Base-by-base conservation (phyloP, 768 basidiomycete species). In the Termitomyces sp. region DNA sequence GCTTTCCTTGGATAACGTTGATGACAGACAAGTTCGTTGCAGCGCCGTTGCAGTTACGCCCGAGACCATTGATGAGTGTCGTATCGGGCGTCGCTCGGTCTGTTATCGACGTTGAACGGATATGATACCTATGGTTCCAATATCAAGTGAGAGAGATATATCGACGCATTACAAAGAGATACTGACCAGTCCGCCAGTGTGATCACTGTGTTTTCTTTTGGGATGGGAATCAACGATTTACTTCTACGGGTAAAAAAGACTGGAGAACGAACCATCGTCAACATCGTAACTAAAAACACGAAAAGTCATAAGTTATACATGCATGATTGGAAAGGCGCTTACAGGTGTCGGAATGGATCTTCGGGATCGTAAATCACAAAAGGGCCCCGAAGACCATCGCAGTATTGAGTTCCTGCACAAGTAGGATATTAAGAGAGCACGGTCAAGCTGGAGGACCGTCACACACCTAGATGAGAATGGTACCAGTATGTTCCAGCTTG, bases 21-120 rank as follows among this genome's bases (percentile, higher is more conserved):
- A 75, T 63, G 37, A 78, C 69, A 0, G 73, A 65, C 16, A 75
- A 61, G 60, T 73, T 60, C 48, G n/a, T 37, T 66, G 59, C 6
- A 18, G 5, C 9, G 3, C 55, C 55, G 4, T 56, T 48, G 24
- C 24, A 34, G 48, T 26, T 33, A 1, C 55, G 45, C n/a, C 55
- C 55, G 15, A 56, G 36, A n/a, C 55, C 47, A 2, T 56, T 56
- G 55, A 56, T 56, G 36, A 56, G 55, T 1, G 55, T 56, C 12
- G 55, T 34, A 39, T 56, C 44, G 4, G 47, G 4, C 2, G 7
- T 47, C 5, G 54, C 51, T 42, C n/a, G 28, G 73, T 66, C 39
- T 16, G 41, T 31, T 20, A 46, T 18, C 10, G 54, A 55, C 7
- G 54, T 44, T 3, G 54, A 33, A 7, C 24, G 44, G 15, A 46